Evolutionary conservation across 2,329 filamentous ascomycete genomes (phyloP).

Genomic region (Zopfia rhizophila): DNA sequence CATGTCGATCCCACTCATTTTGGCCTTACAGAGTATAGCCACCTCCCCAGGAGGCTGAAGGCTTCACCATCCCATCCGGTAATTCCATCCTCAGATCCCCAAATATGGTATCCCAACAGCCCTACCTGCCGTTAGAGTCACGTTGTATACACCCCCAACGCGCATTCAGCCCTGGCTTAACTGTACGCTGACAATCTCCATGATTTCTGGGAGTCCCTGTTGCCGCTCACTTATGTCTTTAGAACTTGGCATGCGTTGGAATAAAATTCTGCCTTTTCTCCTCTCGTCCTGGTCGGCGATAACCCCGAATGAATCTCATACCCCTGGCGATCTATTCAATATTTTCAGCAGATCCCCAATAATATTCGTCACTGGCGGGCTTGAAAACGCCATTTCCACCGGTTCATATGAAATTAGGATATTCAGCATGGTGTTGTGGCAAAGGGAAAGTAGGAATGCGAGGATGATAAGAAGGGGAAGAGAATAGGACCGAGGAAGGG

Average conservation of each 20-base stretch:
- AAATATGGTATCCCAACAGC: neutral
- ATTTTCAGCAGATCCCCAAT: constrained; percentile 21
- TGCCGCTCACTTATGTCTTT: constrained; percentile 12
- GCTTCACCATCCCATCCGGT: too few species aligned
- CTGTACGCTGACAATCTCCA: constrained; percentile 26
- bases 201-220: constrained; percentile 12
- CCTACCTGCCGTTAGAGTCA: constrained; percentile 9
- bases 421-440: constrained; percentile 8
- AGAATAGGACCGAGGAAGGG: neutral
- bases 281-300: constrained; percentile 16
- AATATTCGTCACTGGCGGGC: constrained; percentile 31
- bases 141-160: neutral
- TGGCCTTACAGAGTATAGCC: too few species aligned
- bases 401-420: constrained; percentile 29
- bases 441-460: constrained; percentile 1
- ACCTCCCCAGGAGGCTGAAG: too few species aligned
- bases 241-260: constrained; percentile 9
- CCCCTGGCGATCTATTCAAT: constrained; percentile 33
- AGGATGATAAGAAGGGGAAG: neutral
- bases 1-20: too few species aligned
- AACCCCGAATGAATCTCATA: neutral
- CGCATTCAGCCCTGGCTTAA: constrained; percentile 4
- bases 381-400: constrained; percentile 31
- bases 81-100: too few species aligned
- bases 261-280: neutral